Conservation (phyloP, 2,329 filamentous ascomycete genomes). For the Aspergillus persii region DNA sequence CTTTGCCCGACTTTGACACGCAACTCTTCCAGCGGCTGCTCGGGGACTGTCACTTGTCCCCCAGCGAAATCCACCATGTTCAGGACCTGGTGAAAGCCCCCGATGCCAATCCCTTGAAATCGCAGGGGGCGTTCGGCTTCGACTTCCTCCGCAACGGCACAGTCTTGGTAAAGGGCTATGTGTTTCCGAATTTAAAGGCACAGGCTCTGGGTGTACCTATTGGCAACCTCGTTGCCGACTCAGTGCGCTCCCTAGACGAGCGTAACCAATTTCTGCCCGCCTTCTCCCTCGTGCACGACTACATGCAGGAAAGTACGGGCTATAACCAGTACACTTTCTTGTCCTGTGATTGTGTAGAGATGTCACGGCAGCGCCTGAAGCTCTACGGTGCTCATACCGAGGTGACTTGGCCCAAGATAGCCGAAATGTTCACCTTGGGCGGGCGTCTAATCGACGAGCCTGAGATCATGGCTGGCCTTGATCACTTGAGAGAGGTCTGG, state of each 20-base stretch:
- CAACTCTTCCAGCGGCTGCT: neutral
- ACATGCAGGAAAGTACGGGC: neutral
- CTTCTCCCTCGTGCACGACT: neutral
- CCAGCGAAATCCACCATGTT: too few species aligned
- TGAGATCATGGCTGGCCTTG: neutral
- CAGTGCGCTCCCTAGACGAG: neutral
- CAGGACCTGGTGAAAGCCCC: too few species aligned
- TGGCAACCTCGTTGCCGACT: neutral
- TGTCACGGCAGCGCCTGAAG: neutral
- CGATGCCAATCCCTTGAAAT: neutral
- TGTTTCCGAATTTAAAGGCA: neutral
- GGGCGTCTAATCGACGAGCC: neutral
- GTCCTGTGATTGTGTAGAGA: neutral
- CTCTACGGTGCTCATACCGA: neutral
- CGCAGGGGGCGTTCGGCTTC: neutral
- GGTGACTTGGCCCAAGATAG: neutral
- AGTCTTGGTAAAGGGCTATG: neutral
- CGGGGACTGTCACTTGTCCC: neutral
- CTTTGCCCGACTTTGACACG: neutral
- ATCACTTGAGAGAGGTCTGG: neutral
- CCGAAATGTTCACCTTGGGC: neutral
- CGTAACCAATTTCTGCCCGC: neutral
- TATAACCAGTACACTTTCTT: neutral
- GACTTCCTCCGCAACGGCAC: neutral
- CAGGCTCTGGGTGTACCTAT: neutral